Percentiles rank a stretch among this genome's conserved stretches.
These are phyloP conservation scores for Nigrospora osmanthi DNA, from an alignment of 2,329 filamentous ascomycete species.

Conservation along the genomic window DNA sequence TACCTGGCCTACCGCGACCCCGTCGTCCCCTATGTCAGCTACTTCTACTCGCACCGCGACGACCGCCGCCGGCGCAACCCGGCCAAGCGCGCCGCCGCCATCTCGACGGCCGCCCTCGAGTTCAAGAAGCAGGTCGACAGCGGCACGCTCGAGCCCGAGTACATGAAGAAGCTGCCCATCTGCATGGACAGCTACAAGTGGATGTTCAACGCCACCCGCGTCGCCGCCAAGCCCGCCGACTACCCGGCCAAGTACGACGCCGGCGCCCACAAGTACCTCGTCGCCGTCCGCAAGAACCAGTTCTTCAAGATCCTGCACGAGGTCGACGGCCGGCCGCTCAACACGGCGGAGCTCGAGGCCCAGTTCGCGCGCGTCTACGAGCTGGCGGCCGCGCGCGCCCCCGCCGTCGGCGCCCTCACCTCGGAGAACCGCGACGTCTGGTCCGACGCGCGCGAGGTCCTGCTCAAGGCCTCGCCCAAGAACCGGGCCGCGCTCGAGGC, in stretches of 20 bases:
- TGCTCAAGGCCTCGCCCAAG: constrained; percentile 67
- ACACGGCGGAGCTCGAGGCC: constrained; percentile 78
- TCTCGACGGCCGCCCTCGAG: constrained; percentile 76
- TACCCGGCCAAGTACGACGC: constrained; percentile 73
- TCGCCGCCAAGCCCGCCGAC: constrained; percentile 76
- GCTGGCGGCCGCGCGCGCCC: constrained; percentile 59
- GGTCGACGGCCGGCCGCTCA: constrained; percentile 76
- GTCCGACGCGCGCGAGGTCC: constrained; percentile 71
- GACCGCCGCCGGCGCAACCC: constrained; percentile 83
- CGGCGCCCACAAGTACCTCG: constrained; percentile 74
- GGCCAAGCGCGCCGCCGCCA: constrained; percentile 84
- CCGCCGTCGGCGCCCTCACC: constrained; percentile 77
- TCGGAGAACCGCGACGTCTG: constrained; percentile 90
- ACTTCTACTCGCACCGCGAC: constrained; percentile 98
- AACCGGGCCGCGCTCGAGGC: constrained; percentile 73
- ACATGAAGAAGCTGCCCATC: constrained; percentile 96
- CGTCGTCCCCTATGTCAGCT: constrained; percentile 95
- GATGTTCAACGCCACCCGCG: constrained; percentile 95
- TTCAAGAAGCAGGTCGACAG: constrained; percentile 91
- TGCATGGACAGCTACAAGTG: constrained; percentile 98
- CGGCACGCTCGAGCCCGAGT: constrained; percentile 84
- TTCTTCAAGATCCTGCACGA: constrained; percentile 90
- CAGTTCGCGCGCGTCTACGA: constrained; percentile 84
- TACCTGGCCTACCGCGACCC: constrained; percentile 93
- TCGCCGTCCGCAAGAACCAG: constrained; percentile 90